These are phyloP conservation scores for Zalerion maritima DNA, from an alignment of 495 filamentous ascomycete species.

Conservation along the genomic window DNA sequence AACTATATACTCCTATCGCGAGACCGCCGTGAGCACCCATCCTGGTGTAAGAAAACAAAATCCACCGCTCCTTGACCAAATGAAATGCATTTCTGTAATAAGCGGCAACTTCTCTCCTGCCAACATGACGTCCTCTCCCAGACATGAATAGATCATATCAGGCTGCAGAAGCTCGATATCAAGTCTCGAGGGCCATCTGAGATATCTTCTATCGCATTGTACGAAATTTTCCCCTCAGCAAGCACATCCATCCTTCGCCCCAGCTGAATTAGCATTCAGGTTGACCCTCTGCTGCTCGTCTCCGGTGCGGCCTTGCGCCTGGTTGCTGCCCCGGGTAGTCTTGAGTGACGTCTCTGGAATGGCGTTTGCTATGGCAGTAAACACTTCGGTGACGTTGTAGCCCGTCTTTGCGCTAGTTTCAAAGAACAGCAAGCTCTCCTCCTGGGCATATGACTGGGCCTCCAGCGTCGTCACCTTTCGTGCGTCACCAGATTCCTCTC, in stretches of 20 bases:
- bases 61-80: too few relatives aligned
- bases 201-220: too few relatives aligned
- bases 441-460: slow-evolving; percentile 86
- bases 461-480: slow-evolving; percentile 76
- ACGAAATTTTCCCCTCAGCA: slow-evolving; percentile 53
- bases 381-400: slow-evolving; percentile 83
- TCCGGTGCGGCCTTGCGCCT: slow-evolving; percentile 23
- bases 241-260: slow-evolving; percentile 83
- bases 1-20: too few relatives aligned
- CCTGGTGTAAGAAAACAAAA: too few relatives aligned
- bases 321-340: slow-evolving; percentile 55
- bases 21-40: too few relatives aligned
- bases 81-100: too few relatives aligned
- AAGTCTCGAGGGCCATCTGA: too few relatives aligned
- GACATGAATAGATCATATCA: too few relatives aligned
- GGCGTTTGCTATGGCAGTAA: slow-evolving; percentile 94
- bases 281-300: slow-evolving; percentile 58
- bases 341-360: slow-evolving; percentile 94
- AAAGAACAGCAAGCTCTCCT: slow-evolving; percentile 87
- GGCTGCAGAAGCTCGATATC: too few relatives aligned
- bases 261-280: slow-evolving; percentile 43
- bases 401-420: slow-evolving; percentile 97
- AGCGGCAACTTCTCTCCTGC: too few relatives aligned
- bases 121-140: too few relatives aligned
- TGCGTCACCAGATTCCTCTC: slow-evolving; percentile 58